Evolutionary conservation across 176 grass and related monocot species (phyloP).

Genomic region (Themeda triandra): DNA sequence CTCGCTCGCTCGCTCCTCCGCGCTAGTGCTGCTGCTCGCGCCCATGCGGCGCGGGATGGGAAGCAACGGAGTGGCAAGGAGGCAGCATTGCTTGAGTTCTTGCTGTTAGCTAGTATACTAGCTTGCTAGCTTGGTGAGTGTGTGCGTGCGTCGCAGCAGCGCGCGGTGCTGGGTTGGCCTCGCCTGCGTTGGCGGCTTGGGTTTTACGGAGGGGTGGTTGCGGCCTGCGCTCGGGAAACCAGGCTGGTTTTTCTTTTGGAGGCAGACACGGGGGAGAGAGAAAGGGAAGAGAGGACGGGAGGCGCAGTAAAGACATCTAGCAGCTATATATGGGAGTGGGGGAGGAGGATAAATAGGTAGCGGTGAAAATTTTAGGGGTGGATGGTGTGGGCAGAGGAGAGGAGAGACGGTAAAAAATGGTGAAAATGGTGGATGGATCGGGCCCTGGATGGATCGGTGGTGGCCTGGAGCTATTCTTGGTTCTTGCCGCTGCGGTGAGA

Average conservation of each 20-base stretch:
- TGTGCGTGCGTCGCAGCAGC: background rate
- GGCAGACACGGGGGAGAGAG: constrained; percentile 23
- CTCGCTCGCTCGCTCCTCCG: background rate
- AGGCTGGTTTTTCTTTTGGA: constrained; percentile 69
- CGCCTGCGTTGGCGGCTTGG: background rate
- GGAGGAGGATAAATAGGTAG: background rate
- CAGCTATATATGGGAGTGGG: background rate
- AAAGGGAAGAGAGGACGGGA: too few species aligned
- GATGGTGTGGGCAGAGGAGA: too few species aligned
- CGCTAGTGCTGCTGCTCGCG: constrained; percentile 20
- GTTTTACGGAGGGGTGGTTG: constrained; percentile 33
- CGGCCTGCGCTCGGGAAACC: constrained; percentile 57
- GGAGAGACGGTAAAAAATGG: background rate
- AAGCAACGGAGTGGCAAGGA: background rate
- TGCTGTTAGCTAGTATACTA: background rate
- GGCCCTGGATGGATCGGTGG: background rate
- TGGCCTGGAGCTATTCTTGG: background rate
- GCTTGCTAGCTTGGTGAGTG: background rate
- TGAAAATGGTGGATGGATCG: too few species aligned
- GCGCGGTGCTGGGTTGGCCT: background rate
- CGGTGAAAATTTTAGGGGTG: background rate
- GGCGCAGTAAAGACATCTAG: background rate
- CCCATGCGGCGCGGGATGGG: too few species aligned
- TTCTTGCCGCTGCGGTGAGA: background rate
- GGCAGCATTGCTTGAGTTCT: constrained; percentile 1